phyloP scores from a whole-genome alignment of 768 basidiomycete species.

The Collybia mongolica region DNA sequence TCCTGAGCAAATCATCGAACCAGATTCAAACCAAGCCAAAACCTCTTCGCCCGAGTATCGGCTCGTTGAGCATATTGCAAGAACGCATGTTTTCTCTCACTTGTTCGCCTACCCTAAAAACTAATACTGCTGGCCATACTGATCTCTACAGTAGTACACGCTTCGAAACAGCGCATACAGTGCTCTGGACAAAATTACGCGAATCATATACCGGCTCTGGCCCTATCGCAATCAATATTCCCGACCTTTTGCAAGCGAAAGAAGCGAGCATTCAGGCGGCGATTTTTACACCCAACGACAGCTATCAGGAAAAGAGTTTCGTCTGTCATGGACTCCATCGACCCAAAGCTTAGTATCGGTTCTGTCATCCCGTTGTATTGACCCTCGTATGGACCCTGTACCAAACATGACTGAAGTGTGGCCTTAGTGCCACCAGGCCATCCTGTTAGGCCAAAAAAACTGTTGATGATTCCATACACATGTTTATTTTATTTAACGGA shows the following conservation, averaged over 20 bases:
- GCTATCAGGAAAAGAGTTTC: constrained; percentile 10
- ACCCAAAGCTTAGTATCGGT: too few species aligned
- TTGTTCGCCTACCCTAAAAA: not conserved
- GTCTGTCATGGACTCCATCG: not conserved
- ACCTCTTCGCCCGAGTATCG: not conserved
- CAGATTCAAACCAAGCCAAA: not conserved
- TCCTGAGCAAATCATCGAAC: not conserved
- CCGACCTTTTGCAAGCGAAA: constrained; percentile 6
- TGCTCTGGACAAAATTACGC: constrained; percentile 13
- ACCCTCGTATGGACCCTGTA: too few species aligned
- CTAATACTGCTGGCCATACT: not conserved
- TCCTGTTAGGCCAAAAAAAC: too few species aligned
- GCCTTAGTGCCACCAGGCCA: too few species aligned
- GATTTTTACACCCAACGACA: constrained; percentile 5
- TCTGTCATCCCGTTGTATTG: too few species aligned
- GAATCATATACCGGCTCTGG: constrained; percentile 5
- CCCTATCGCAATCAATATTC: constrained; percentile 6
- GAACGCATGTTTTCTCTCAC: not conserved
- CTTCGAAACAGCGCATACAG: not conserved
- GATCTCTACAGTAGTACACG: not conserved
- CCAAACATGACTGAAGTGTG: too few species aligned
- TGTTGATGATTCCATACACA: too few species aligned
- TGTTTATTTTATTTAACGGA: too few species aligned
- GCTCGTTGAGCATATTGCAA: not conserved
- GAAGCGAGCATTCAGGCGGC: not conserved